These are phyloP conservation scores for Rhizoclosmatium sp. DNA, from an alignment of 192 early-diverging fungal genomes.

Conservation along the genomic window DNA sequence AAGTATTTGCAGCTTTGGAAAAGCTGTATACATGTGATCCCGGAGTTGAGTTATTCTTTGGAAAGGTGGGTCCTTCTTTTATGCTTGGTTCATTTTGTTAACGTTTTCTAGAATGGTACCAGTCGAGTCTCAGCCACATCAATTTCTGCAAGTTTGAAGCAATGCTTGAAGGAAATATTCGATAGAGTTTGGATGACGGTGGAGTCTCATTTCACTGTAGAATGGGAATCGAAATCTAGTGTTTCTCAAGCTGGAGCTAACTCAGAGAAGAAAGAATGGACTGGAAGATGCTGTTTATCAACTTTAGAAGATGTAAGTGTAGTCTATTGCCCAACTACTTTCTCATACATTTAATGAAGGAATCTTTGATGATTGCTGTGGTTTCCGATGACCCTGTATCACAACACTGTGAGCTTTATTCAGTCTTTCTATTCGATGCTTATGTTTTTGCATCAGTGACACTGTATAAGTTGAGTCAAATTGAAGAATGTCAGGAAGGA, in stretches of 20 bases:
- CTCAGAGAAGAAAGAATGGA: no score
- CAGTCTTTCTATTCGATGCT: no score
- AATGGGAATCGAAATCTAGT: not conserved
- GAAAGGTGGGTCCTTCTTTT: not conserved
- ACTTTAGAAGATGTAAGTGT: no score
- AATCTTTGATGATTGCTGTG: not conserved
- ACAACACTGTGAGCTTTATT: no score
- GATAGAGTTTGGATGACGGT: constrained; percentile 14
- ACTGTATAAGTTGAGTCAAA: no score
- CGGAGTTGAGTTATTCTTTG: not conserved
- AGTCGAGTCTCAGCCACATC: not conserved
- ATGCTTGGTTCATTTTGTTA: not conserved
- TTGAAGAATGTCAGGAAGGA: no score
- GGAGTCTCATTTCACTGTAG: not conserved
- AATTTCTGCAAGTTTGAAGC: not conserved
- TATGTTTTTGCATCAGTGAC: no score
- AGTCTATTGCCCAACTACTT: no score
- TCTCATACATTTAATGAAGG: not conserved
- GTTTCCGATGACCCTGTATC: not conserved
- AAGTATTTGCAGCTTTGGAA: constrained; percentile 14
- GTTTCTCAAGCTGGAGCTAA: no score
- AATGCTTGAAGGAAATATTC: not conserved
- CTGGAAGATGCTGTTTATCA: no score
- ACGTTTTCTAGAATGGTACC: no score
- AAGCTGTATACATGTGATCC: not conserved